A percentile compares a stretch with the other conserved stretches of the same genome.
Conservation (phyloP, 495 filamentous ascomycete genomes). For the Penicillium silybi region DNA sequence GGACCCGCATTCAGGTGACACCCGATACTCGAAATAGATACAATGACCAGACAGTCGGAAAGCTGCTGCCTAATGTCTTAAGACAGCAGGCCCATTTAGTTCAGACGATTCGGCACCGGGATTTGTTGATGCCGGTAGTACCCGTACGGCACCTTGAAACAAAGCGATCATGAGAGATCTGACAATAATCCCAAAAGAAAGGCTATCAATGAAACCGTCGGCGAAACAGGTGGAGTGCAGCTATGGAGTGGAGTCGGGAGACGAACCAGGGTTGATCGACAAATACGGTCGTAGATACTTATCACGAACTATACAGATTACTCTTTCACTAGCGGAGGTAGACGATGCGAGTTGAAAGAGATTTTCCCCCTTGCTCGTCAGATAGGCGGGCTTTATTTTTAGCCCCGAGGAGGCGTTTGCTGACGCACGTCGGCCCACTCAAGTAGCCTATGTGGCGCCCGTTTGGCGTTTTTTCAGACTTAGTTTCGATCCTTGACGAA, state of each 20-base stretch:
- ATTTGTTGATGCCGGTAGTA: not conserved
- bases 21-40: not conserved
- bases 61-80: not conserved
- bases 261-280: not conserved
- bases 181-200: not conserved
- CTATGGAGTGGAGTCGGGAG: not conserved
- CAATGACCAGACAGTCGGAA: not conserved
- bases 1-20: not conserved
- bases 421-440: constrained; percentile 21
- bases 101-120: not conserved
- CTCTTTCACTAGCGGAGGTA: not conserved
- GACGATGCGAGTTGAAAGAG: not conserved
- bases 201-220: not conserved
- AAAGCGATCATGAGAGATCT: not conserved
- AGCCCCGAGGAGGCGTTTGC: constrained; percentile 10
- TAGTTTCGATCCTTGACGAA: not conserved
- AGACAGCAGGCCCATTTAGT: not conserved
- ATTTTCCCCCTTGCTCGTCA: not conserved
- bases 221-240: not conserved
- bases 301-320: no score
- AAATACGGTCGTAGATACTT: no score
- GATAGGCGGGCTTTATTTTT: constrained; percentile 15
- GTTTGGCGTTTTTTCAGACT: not conserved
- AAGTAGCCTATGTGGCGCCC: constrained; percentile 2
- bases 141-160: not conserved